Evolutionary conservation across 306 rosid species (phyloP).

Genomic region (Cucumis melo): DNA sequence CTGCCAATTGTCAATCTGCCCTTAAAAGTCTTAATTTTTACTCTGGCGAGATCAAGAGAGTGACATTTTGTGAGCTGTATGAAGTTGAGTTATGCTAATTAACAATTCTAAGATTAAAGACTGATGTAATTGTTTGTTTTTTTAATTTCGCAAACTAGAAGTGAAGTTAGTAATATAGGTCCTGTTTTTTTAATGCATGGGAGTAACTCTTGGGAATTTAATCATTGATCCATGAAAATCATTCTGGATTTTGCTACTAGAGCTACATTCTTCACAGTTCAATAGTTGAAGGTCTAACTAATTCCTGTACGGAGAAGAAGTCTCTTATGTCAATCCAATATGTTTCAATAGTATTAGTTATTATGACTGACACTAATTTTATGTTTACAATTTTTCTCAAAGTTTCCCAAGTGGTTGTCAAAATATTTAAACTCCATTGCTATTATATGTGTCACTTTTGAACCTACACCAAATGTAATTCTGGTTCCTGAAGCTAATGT

Average conservation of each 20-base stretch:
- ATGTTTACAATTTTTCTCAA: not conserved
- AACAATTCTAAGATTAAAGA: not conserved
- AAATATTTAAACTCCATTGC: not conserved
- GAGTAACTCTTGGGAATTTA: not conserved
- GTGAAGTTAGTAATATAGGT: not conserved
- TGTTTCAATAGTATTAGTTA: not conserved
- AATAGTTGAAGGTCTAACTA: not conserved
- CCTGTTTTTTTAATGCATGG: not conserved
- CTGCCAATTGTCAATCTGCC: not conserved
- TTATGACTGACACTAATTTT: not conserved
- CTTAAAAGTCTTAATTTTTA: not conserved
- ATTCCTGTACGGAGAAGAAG: too few relatives aligned
- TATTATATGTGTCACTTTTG: not conserved
- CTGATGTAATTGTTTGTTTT: not conserved
- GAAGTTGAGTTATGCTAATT: not conserved
- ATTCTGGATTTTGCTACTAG: not conserved
- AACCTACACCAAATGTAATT: not conserved
- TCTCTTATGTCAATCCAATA: not conserved
- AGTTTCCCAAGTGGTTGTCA: not conserved
- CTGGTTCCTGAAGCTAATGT: not conserved
- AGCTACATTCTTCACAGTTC: not conserved
- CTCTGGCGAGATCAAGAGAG: not conserved
- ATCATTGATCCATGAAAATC: not conserved
- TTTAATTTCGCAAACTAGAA: not conserved
- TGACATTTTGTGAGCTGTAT: not conserved